A percentile compares a stretch with the other conserved stretches of the same genome.
phyloP scores from a whole-genome alignment of 176 grass and related monocot species.

The Cenchrus americanus region DNA sequence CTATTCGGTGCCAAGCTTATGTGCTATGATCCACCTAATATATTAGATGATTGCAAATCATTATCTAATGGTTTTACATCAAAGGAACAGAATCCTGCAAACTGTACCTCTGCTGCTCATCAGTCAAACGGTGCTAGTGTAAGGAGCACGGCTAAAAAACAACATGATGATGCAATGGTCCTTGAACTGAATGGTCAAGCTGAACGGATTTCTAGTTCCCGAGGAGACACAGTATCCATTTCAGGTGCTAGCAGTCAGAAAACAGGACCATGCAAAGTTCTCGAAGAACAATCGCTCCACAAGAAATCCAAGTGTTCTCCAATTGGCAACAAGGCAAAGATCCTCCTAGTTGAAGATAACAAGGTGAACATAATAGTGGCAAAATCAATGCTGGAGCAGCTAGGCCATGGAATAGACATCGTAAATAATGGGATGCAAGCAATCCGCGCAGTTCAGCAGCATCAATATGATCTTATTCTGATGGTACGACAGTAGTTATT shows the following conservation, averaged over 20 bases:
- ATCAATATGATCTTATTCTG: constrained; percentile 81
- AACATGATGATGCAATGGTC: constrained; percentile 34
- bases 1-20: constrained; percentile 45
- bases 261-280: constrained; percentile 32
- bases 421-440: constrained; percentile 90
- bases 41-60: constrained; percentile 41
- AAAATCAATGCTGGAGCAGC: constrained; percentile 86
- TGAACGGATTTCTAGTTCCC: constrained; percentile 56
- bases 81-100: constrained; percentile 30
- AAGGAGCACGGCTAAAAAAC: constrained; percentile 48
- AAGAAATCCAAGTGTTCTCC: constrained; percentile 57
- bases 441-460: constrained; percentile 68
- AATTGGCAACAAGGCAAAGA: constrained; percentile 45
- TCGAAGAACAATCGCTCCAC: constrained; percentile 40
- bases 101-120: constrained; percentile 24
- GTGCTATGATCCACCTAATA: constrained; percentile 37
- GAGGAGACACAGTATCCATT: constrained; percentile 40
- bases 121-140: constrained; percentile 36
- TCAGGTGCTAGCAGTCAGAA: constrained; percentile 44
- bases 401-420: constrained; percentile 70
- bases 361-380: constrained; percentile 91
- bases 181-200: constrained; percentile 49
- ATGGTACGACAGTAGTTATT: constrained; percentile 65
- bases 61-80: constrained; percentile 46
- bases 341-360: constrained; percentile 97